phyloP scores from a whole-genome alignment of 1,284 basidiomycete species.

The Sanghuangporus baumii region DNA sequence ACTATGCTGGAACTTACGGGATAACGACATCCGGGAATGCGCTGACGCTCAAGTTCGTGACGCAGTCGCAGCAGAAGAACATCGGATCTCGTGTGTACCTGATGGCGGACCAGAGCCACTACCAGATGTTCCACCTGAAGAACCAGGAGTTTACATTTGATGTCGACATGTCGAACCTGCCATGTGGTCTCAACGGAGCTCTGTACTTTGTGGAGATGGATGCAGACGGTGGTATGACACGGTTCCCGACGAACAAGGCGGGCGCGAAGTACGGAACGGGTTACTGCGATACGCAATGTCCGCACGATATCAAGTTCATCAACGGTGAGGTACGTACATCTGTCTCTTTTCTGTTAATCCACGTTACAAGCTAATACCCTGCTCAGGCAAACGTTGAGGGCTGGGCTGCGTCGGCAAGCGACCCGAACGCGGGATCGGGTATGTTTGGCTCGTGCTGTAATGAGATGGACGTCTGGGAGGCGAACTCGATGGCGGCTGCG shows the following conservation, averaged over 20 bases:
- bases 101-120: conserved; percentile 21
- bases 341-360: too few species aligned
- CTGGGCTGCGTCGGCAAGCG: conserved; percentile 20
- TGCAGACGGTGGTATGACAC: conserved; percentile 46
- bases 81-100: conserved; percentile 28
- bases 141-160: conserved; percentile 28
- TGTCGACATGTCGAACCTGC: conserved; percentile 25
- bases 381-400: conserved; percentile 22
- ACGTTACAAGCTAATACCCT: too few species aligned
- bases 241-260: conserved; percentile 47
- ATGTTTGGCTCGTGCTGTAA: conserved; percentile 22
- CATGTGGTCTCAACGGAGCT: conserved; percentile 30
- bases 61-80: conserved; percentile 19
- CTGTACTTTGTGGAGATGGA: conserved; percentile 47
- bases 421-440: conserved; percentile 24
- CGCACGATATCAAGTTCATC: conserved; percentile 51
- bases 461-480: conserved; percentile 27
- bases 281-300: conserved; percentile 56
- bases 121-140: conserved; percentile 25
- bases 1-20: conserved; percentile 36
- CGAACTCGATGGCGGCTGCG: conserved; percentile 26
- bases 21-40: conserved; percentile 36
- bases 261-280: conserved; percentile 53
- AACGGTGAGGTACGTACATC: conserved; percentile 36
- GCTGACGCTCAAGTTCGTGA: conserved; percentile 28